Conservation (phyloP, 345 rosid genomes). For the Salix dunnii region DNA sequence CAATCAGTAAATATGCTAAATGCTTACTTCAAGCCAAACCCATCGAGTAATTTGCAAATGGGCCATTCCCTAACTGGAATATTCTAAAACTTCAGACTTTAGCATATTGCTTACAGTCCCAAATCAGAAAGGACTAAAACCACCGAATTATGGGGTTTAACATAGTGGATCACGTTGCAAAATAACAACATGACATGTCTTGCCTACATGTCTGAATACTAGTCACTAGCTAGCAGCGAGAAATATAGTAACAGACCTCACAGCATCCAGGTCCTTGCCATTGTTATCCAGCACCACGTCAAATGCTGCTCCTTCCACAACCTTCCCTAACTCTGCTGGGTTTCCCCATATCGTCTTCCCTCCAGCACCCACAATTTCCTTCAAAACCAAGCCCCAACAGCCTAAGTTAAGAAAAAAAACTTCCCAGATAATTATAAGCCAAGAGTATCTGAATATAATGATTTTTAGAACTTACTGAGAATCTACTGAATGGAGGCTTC, state of each 20-base stretch:
- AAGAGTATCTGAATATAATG: not conserved
- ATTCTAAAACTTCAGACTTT: not conserved
- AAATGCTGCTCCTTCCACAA: constrained; percentile 56
- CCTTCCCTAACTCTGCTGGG: constrained; percentile 68
- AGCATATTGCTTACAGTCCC: not conserved
- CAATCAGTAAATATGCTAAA: no score
- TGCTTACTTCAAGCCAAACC: not conserved
- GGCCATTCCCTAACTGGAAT: not conserved
- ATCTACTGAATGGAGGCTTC: constrained; percentile 82
- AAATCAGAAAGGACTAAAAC: not conserved
- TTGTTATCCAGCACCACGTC: constrained; percentile 93
- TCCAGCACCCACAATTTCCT: constrained; percentile 89
- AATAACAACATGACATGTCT: not conserved
- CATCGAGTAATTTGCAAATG: not conserved
- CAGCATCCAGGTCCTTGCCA: constrained; percentile 82
- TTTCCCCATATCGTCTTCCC: constrained; percentile 91
- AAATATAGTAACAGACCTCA: constrained; percentile 47
- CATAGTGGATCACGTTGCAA: not conserved
- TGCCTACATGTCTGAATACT: not conserved
- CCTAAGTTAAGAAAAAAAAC: not conserved
- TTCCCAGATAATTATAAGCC: not conserved
- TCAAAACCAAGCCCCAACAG: not conserved
- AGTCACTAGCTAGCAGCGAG: not conserved
- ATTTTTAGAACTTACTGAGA: constrained; percentile 48
- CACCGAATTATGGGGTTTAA: not conserved